Conservation (phyloP, 345 rosid genomes). For the Arabidopsis thaliana region TAIR10.1 NC_003076.8:18897001-18897500, state of each 20-base stretch:
- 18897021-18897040: conserved; percentile 91
- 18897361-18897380: conserved; percentile 37
- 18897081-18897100: conserved; percentile 95
- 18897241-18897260: conserved; percentile 25
- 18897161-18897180: conserved; percentile 85
- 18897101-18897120: conserved; percentile 93
- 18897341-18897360: conserved; percentile 14
- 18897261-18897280: conserved; percentile 30
- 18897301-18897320: conserved; percentile 30
- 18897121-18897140: conserved; percentile 98
- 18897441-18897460: conserved; percentile 39
- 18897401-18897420: conserved; percentile 30
- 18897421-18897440: conserved; percentile 35
- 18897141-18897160: conserved; percentile 97
- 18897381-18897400: conserved; percentile 39
- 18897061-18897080: conserved; percentile 97
- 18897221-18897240: conserved; percentile 36
- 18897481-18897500: conserved; percentile 21
- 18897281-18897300: conserved; percentile 35
- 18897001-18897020: conserved; percentile 83
- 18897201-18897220: conserved; percentile 19
- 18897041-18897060: conserved; percentile 99
- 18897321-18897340: conserved; percentile 27
- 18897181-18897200: conserved; percentile 71
- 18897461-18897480: conserved; percentile 38